Percentiles rank a stretch among this genome's conserved stretches.
These are phyloP conservation scores for Leccinum pachyderme DNA, from an alignment of 1,284 basidiomycete species.

Conservation along the genomic window DNA sequence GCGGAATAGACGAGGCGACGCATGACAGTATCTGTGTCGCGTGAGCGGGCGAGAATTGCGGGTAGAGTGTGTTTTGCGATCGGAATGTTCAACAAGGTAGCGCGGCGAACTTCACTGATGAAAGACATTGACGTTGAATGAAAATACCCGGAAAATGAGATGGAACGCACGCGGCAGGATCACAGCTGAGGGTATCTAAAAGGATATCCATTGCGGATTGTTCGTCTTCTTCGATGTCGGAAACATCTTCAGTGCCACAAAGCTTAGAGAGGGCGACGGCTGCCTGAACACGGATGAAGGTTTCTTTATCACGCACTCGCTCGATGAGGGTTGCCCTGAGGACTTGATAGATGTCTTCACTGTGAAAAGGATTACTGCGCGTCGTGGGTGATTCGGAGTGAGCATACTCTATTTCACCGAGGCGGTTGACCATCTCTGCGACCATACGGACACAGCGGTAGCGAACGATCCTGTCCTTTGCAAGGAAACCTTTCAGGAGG, in stretches of 20 bases:
- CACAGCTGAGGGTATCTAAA: conserved; percentile 71
- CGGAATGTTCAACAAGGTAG: conserved; percentile 80
- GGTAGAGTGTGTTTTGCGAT: conserved; percentile 61
- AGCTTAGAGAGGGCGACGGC: conserved; percentile 85
- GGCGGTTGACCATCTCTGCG: conserved; percentile 76
- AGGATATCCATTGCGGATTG: conserved; percentile 67
- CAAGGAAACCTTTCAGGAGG: conserved; percentile 79
- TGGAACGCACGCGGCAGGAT: conserved; percentile 69
- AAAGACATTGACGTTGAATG: neutral
- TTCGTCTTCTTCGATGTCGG: conserved; percentile 65
- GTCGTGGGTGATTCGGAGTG: too few relatives aligned
- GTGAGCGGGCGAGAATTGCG: conserved; percentile 74
- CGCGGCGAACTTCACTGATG: conserved; percentile 85
- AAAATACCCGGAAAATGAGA: neutral
- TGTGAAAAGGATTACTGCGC: conserved; percentile 31
- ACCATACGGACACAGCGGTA: conserved; percentile 79
- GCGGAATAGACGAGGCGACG: conserved; percentile 81
- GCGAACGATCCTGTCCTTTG: conserved; percentile 89
- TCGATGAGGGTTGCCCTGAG: conserved; percentile 74
- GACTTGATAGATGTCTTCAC: conserved; percentile 77
- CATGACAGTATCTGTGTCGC: conserved; percentile 83
- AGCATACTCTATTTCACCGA: conserved; percentile 82
- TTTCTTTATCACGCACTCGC: conserved; percentile 85
- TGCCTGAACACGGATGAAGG: conserved; percentile 80
- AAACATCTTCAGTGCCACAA: conserved; percentile 71